Evolutionary conservation across 768 basidiomycete species (phyloP).

Genomic region (Pisolithus orientalis): DNA sequence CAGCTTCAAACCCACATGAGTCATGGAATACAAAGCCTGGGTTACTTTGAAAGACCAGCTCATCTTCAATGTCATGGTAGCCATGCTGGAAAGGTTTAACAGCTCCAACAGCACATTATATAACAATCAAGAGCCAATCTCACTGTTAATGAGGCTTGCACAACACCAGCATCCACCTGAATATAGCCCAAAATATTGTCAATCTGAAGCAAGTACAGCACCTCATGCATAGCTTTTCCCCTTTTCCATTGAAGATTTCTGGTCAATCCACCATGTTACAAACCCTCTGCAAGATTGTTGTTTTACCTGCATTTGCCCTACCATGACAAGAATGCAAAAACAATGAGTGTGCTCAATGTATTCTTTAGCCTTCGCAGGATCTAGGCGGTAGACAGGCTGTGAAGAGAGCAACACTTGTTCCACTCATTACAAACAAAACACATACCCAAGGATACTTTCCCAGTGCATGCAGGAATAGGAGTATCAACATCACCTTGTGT

Average conservation of each 20-base stretch:
- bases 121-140: not conserved
- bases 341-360: not conserved
- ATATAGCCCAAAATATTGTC: too few relatives aligned
- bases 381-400: too few relatives aligned
- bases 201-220: not conserved
- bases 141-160: not conserved
- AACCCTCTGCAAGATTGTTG: conserved; percentile 1
- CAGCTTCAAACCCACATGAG: conserved; percentile 35
- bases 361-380: too few relatives aligned
- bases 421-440: too few relatives aligned
- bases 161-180: not conserved
- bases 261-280: conserved; percentile 22
- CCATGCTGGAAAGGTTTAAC: conserved; percentile 13
- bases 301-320: conserved; percentile 36
- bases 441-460: too few relatives aligned
- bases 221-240: conserved; percentile 10
- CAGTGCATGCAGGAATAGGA: too few relatives aligned
- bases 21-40: conserved; percentile 35
- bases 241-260: conserved; percentile 16
- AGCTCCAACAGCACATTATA: not conserved
- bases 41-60: conserved; percentile 27
- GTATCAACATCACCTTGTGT: too few relatives aligned
- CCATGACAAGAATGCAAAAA: conserved; percentile 36
- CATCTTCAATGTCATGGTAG: conserved; percentile 26
- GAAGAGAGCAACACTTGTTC: too few relatives aligned